Percentiles rank a stretch among this genome's conserved stretches.
Conservation (phyloP, 495 filamentous ascomycete species). For the Penicillium subrubescens region DNA sequence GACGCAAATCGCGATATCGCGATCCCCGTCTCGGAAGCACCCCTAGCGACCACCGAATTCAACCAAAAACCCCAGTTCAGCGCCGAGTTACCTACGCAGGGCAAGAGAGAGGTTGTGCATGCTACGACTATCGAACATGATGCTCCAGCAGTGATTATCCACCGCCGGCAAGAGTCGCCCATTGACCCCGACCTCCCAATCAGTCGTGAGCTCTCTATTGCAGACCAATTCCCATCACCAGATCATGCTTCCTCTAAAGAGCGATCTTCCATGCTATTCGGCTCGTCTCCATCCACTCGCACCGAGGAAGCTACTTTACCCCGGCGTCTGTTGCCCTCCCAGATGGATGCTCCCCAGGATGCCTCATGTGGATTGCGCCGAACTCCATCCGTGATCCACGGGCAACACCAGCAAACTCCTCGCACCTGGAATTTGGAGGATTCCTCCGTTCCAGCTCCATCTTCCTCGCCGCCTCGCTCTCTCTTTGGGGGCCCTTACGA, state of each 20-base stretch:
- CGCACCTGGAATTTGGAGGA: conserved; percentile 40
- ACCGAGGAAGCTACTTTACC: conserved; percentile 20
- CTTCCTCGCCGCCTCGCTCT: conserved; percentile 31
- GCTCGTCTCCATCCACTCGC: conserved; percentile 52
- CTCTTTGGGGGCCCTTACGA: conserved; percentile 30
- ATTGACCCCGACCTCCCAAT: conserved; percentile 21
- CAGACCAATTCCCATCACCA: conserved; percentile 32
- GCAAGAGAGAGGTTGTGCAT: conserved; percentile 1
- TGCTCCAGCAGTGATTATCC: conserved; percentile 7
- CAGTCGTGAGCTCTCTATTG: conserved; percentile 16
- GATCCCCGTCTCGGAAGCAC: conserved; percentile 54
- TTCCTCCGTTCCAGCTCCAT: conserved; percentile 21
- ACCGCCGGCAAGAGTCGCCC: conserved; percentile 12
- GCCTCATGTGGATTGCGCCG: conserved; percentile 37
- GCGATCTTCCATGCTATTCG: conserved; percentile 54
- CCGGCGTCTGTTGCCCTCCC: conserved; percentile 22
- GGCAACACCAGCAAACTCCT: conserved; percentile 32
- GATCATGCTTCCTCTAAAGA: conserved; percentile 57
- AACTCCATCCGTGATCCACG: conserved; percentile 41
- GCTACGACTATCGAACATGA: conserved; percentile 14
- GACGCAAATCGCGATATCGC: conserved; percentile 51
- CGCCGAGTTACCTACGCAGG: conserved; percentile 9
- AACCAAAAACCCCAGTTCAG: conserved; percentile 19
- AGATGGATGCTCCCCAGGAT: conserved; percentile 18
- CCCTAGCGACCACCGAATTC: conserved; percentile 29